Percentiles rank a stretch among this genome's conserved stretches.
Evolutionary conservation across 2,329 filamentous ascomycete species (phyloP).

Genomic region (Aspergillus sp.): DNA sequence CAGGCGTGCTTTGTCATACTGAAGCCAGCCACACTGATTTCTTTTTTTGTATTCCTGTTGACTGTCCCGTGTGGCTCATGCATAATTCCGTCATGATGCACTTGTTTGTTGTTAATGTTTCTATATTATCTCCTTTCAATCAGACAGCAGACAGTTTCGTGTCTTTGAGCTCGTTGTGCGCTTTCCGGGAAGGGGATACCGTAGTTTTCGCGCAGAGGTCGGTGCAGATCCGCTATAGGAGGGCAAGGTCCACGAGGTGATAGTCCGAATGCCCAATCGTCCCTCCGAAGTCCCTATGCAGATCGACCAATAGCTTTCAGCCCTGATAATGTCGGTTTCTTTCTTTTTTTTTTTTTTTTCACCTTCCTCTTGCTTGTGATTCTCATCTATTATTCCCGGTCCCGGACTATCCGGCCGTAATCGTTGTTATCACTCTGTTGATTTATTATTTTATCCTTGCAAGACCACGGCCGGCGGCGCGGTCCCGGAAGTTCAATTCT

Average conservation of each 20-base stretch:
- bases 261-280: neutral
- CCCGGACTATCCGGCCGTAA: neutral
- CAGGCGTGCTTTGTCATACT: neutral
- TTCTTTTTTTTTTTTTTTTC: neutral
- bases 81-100: neutral
- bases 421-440: neutral
- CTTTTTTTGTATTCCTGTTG: neutral
- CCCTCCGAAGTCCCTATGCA: neutral
- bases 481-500: neutral
- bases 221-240: neutral
- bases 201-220: neutral
- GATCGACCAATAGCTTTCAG: neutral
- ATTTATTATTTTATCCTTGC: neutral
- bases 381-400: neutral
- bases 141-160: neutral
- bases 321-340: neutral
- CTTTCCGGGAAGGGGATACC: neutral
- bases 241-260: neutral
- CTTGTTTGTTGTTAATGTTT: no score
- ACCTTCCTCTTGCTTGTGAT: neutral
- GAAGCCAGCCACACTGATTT: neutral
- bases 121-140: neutral
- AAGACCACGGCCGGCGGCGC: neutral
- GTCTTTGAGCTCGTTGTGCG: neutral
- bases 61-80: neutral